phyloP scores from a whole-genome alignment of 2,329 filamentous ascomycete species.

The Trichoderma sp. region DNA sequence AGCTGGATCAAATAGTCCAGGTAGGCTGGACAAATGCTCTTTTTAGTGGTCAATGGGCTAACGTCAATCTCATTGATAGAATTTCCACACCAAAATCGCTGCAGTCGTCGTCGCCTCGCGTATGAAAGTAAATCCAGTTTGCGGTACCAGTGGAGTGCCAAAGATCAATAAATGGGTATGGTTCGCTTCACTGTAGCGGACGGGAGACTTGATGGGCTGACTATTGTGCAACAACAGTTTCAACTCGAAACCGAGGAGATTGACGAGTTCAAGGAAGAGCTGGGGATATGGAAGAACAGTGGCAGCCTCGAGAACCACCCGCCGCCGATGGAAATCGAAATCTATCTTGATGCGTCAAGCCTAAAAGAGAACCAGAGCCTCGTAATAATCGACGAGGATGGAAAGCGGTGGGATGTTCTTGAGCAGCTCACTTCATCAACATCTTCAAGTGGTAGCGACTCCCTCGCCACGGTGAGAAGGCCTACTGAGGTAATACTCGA shows the following conservation, averaged over 20 bases:
- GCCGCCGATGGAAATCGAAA: constrained; percentile 84
- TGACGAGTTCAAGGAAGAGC: constrained; percentile 80
- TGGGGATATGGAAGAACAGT: constrained; percentile 79
- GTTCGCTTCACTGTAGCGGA: constrained; percentile 29
- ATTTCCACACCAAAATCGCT: constrained; percentile 88
- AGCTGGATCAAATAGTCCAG: constrained; percentile 92
- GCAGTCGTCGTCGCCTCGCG: constrained; percentile 82
- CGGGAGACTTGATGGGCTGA: background rate
- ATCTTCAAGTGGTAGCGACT: constrained; percentile 54
- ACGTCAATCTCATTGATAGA: constrained; percentile 56
- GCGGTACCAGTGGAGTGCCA: constrained; percentile 47
- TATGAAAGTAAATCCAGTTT: constrained; percentile 65
- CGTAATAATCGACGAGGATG: constrained; percentile 84
- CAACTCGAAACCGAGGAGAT: constrained; percentile 94
- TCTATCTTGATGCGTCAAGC: constrained; percentile 79
- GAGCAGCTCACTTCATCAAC: constrained; percentile 74
- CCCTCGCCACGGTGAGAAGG: constrained; percentile 47
- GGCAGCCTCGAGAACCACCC: constrained; percentile 78
- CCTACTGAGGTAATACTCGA: constrained; percentile 82
- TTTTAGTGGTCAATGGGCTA: background rate
- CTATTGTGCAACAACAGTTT: constrained; percentile 67
- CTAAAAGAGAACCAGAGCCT: constrained; percentile 84
- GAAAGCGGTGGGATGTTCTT: constrained; percentile 89
- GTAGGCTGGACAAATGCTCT: constrained; percentile 49
- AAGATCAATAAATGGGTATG: constrained; percentile 87